Percentiles rank a stretch among this genome's conserved stretches.
Evolutionary conservation across 371 early-diverging fungal species (phyloP).

Genomic region (Parasitella parasitica): DNA sequence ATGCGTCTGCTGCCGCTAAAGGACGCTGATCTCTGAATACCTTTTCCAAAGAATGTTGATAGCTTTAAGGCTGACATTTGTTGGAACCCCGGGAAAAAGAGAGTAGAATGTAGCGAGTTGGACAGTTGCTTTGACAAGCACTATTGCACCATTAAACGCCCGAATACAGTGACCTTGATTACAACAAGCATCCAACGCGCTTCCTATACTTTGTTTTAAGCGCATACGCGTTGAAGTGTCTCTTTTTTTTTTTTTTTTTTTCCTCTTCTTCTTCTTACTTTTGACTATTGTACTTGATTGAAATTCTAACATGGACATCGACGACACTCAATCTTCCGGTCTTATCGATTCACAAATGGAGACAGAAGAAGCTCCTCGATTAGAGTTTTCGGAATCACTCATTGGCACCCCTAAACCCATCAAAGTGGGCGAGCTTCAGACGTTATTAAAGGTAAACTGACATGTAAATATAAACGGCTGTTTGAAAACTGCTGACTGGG

Average conservation of each 20-base stretch:
- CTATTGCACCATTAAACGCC: not conserved
- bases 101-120: not conserved
- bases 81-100: not conserved
- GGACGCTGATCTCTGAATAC: not conserved
- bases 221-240: not conserved
- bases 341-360: conserved; percentile 13
- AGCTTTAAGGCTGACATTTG: not conserved
- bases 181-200: not conserved
- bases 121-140: too few species aligned
- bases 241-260: too few species aligned
- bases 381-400: conserved; percentile 12
- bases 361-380: not conserved
- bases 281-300: too few species aligned
- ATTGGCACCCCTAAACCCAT: conserved; percentile 10
- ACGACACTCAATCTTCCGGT: conserved; percentile 15
- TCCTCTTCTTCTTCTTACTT: too few species aligned
- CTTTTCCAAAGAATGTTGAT: not conserved
- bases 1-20: not conserved
- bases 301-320: not conserved
- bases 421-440: conserved; percentile 19
- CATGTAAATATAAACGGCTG: not conserved
- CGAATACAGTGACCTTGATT: not conserved
- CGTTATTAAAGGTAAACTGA: conserved; percentile 16
- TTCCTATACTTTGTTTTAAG: not conserved
- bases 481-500: too few species aligned